Percentiles rank a stretch among this genome's conserved stretches.
Conservation (phyloP, 306 rosid species). For the Lagenaria siceraria region DNA sequence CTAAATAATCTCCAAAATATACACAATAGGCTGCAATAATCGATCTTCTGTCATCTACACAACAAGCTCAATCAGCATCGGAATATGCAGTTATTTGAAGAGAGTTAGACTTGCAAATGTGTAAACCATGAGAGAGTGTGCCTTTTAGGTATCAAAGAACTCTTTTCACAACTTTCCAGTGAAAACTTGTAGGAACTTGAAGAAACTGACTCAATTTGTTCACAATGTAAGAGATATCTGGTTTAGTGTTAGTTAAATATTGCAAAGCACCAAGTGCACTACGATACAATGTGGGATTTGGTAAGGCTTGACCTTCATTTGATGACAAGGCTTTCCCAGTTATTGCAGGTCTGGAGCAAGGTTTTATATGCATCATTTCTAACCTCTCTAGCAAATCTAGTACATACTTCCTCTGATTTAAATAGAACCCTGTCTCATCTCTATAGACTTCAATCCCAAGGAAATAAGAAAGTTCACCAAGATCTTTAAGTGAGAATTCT, state of each 20-base stretch:
- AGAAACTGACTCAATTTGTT: neutral
- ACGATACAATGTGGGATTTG: too few relatives aligned
- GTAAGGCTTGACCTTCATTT: too few relatives aligned
- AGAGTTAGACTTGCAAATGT: neutral
- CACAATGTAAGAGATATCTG: neutral
- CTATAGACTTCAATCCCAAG: neutral
- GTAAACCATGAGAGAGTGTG: neutral
- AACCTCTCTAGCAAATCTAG: neutral
- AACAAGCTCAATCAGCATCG: neutral
- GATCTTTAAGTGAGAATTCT: neutral
- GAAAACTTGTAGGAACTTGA: neutral
- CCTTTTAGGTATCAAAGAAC: neutral
- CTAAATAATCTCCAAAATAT: too few relatives aligned
- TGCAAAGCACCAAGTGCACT: neutral
- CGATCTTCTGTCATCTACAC: too few relatives aligned
- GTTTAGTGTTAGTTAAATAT: neutral
- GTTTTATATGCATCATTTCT: neutral
- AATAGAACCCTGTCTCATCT: too few relatives aligned
- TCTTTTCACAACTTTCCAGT: neutral
- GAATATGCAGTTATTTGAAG: neutral
- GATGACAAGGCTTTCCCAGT: neutral
- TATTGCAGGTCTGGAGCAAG: neutral
- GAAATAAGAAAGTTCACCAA: neutral
- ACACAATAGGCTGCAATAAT: too few relatives aligned
- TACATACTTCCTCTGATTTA: too few relatives aligned